Evolutionary conservation across 257 asterid genomes (phyloP).

Genomic region (Petunia secreta): DNA sequence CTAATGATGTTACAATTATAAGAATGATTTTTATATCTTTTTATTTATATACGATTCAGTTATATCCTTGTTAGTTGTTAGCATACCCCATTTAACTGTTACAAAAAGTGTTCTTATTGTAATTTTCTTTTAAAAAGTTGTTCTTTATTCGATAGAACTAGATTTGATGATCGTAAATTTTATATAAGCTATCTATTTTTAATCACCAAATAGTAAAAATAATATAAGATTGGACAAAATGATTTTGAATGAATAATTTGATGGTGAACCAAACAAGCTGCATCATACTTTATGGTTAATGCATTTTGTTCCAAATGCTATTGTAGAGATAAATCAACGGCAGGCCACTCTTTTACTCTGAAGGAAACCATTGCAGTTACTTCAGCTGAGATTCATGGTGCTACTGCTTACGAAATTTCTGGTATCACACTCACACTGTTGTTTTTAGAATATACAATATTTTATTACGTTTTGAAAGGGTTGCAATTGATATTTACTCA

Average conservation of each 20-base stretch:
- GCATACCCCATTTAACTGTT: background rate
- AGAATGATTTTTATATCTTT: too few relatives aligned
- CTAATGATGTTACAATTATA: too few relatives aligned
- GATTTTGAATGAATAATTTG: background rate
- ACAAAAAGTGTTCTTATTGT: background rate
- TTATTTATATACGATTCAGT: background rate
- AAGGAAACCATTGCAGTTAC: conserved; percentile 80
- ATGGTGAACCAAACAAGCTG: background rate
- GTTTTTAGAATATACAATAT: conserved; percentile 6
- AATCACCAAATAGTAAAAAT: background rate
- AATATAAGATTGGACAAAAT: background rate
- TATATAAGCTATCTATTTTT: background rate
- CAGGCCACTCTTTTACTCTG: conserved; percentile 83
- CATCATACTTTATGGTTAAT: background rate
- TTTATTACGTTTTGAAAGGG: background rate
- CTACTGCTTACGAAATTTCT: conserved; percentile 87
- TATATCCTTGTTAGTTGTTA: background rate
- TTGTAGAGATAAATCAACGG: conserved; percentile 74
- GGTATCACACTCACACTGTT: conserved; percentile 45
- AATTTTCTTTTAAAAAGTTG: background rate
- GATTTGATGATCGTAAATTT: background rate
- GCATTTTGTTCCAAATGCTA: conserved; percentile 29
- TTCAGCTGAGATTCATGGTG: conserved; percentile 68
- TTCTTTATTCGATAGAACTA: background rate
- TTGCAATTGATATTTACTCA: background rate